Evolutionary conservation across 177 flowering plant genomes (phyloP).

Genomic region (Telopea speciosissima): DNA sequence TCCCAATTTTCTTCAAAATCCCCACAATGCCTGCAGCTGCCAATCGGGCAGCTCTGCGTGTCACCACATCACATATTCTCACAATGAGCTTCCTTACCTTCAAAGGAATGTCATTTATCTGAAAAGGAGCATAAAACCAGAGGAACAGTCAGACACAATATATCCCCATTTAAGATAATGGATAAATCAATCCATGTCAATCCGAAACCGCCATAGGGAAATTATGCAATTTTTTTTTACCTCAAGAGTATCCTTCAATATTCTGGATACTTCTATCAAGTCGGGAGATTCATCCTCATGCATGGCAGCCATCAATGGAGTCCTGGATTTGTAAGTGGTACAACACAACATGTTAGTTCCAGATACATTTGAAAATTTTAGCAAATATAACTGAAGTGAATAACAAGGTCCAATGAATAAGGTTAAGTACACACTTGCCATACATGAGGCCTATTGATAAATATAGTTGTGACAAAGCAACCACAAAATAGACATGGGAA

Average conservation of each 20-base stretch:
- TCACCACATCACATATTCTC: slow-evolving; percentile 72
- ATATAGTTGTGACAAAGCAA: too few relatives aligned
- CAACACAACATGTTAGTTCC: not conserved
- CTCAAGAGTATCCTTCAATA: slow-evolving; percentile 40
- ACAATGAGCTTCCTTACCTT: slow-evolving; percentile 71
- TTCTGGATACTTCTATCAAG: slow-evolving; percentile 59
- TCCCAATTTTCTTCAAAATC: slow-evolving; percentile 84
- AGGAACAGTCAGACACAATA: not conserved
- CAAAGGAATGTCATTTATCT: slow-evolving; percentile 64
- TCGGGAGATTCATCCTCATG: slow-evolving; percentile 79
- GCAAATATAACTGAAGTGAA: not conserved
- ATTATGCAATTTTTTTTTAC: too few relatives aligned
- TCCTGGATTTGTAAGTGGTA: slow-evolving; percentile 32
- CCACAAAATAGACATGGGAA: too few relatives aligned
- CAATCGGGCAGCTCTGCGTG: slow-evolving; percentile 81
- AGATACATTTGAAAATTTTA: not conserved
- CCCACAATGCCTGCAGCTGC: slow-evolving; percentile 98
- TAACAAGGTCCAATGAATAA: too few relatives aligned
- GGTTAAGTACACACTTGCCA: too few relatives aligned
- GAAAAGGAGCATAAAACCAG: slow-evolving; percentile 6
- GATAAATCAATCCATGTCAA: not conserved
- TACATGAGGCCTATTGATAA: too few relatives aligned
- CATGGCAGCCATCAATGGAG: slow-evolving; percentile 68
- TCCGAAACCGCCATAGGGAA: not conserved
- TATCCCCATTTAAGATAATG: not conserved